Percentiles rank a stretch among this genome's conserved stretches.
phyloP scores from a whole-genome alignment of 139 green algal genomes.

The Micractinium sp. region DNA sequence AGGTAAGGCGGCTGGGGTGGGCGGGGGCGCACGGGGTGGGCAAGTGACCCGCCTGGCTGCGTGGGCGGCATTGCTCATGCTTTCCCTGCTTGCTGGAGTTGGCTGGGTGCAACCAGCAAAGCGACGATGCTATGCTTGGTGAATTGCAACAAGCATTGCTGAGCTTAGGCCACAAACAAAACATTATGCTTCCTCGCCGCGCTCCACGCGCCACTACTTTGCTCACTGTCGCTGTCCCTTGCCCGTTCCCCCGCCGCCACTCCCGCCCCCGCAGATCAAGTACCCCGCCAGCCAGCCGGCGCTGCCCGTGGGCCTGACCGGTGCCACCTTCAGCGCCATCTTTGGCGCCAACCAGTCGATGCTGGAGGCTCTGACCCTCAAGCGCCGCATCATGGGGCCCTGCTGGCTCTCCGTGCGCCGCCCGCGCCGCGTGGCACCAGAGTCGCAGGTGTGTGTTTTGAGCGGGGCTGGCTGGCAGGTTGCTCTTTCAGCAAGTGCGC shows the following conservation, averaged over 20 bases:
- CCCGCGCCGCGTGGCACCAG: slow-evolving; percentile 47
- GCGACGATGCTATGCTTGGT: no score
- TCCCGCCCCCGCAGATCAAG: slow-evolving; percentile 52
- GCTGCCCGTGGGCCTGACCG: slow-evolving; percentile 70
- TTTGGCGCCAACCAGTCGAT: slow-evolving; percentile 76
- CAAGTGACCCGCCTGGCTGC: no score
- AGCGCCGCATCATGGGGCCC: slow-evolving; percentile 93
- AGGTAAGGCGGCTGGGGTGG: slow-evolving; percentile 62
- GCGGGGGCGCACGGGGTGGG: background rate
- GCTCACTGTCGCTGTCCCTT: no score
- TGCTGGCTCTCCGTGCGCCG: slow-evolving; percentile 81
- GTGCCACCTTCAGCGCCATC: slow-evolving; percentile 67
- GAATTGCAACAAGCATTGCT: no score
- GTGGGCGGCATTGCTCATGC: no score
- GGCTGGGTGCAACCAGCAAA: no score
- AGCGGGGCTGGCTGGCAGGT: background rate
- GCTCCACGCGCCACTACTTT: no score
- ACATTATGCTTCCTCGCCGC: no score
- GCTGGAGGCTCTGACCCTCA: slow-evolving; percentile 92
- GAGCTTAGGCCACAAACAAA: no score
- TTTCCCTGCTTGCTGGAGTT: no score
- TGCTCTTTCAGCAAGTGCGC: no score
- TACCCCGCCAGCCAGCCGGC: slow-evolving; percentile 67
- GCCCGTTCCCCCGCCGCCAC: no score
- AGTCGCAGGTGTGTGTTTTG: slow-evolving; percentile 28